A percentile compares a stretch with the other conserved stretches of the same genome.
phyloP scores from a whole-genome alignment of 352 stramenopile species.

The Phytopythium mirpurense region DNA sequence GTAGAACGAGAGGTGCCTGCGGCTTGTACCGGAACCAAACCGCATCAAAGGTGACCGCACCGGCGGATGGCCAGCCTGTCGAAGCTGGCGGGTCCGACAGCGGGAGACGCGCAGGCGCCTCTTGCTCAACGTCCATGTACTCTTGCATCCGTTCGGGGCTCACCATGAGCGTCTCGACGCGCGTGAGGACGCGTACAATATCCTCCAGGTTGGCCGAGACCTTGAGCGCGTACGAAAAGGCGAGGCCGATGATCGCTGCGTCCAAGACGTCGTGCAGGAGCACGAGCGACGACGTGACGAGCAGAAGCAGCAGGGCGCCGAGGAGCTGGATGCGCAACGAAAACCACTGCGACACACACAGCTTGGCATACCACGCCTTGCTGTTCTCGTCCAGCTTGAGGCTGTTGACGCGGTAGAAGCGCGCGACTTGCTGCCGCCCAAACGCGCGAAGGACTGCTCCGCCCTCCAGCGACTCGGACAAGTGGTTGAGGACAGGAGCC shows the following conservation, averaged over 20 bases:
- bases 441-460: slow-evolving; percentile 52
- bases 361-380: slow-evolving; percentile 30
- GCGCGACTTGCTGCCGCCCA: slow-evolving; percentile 24
- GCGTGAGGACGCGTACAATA: slow-evolving; percentile 58
- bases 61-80: slow-evolving; percentile 71
- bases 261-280: slow-evolving; percentile 29
- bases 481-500: slow-evolving; percentile 40
- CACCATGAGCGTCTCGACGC: slow-evolving; percentile 76
- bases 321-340: slow-evolving; percentile 61
- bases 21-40: slow-evolving; percentile 89
- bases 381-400: slow-evolving; percentile 33
- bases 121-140: slow-evolving; percentile 68
- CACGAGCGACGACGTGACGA: slow-evolving; percentile 44
- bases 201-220: slow-evolving; percentile 80
- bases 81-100: slow-evolving; percentile 24
- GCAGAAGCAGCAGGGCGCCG: slow-evolving; percentile 85
- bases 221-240: slow-evolving; percentile 89
- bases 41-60: slow-evolving; percentile 74
- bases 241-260: slow-evolving; percentile 68
- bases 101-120: slow-evolving; percentile 34
- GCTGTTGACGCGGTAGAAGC: slow-evolving; percentile 32
- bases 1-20: slow-evolving; percentile 39
- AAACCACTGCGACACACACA: slow-evolving; percentile 45
- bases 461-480: slow-evolving; percentile 52
- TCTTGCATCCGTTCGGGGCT: slow-evolving; percentile 87